Evolutionary conservation across 495 filamentous ascomycete species (phyloP), one percentile per base, ranked within the genome.

Genomic region (Penicillium manginii): DNA sequence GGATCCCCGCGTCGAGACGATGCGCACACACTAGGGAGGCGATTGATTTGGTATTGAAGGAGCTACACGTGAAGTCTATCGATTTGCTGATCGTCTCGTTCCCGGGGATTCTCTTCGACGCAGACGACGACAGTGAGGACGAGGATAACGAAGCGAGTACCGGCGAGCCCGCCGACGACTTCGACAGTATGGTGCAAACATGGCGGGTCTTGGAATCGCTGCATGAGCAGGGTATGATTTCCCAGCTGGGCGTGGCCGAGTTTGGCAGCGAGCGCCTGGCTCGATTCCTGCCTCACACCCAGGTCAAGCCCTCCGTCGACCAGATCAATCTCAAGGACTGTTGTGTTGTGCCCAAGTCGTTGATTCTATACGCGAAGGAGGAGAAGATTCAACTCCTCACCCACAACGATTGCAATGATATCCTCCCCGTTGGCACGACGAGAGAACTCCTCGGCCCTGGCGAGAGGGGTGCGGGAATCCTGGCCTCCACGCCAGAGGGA

Each of bases 251-350:
- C 0, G 79, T 98, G 11, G 84, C 96, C 42, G 94, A 99, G 69
- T 98, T 97, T 68, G 91, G 93, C 31, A 89, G 81, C 49, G 87
- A 92, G 68, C 86, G 93, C 50, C 74, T 98, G 40, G 72, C 82
- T 2, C 78, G 83, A n/a, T 83, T 91, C 55, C 74, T 91, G 9
- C 79, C 80, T 11, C 76, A 82, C 47, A 88, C 90, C 18, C 80
- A 76, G 43, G 77, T 97, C 46, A 87, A 86, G 64, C 96, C 94
- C 10, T 78, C 84, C 2, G 94, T 98, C 22, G 85, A 98, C 74
- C 94, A 99, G 84, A 96, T 99, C 81, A 98, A 98, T 73, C 83
- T 97, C 49, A 89, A 92, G 63, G 92, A 98, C 72, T 97, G 93
- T 76, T 98, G 94, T 73, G 91, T 93, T 18, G 96, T 98, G 40